Percentiles rank a stretch among this genome's conserved stretches.
These are phyloP conservation scores for Zopfochytrium polystomum DNA, from an alignment of 371 early-diverging fungal species.

Conservation along the genomic window DNA sequence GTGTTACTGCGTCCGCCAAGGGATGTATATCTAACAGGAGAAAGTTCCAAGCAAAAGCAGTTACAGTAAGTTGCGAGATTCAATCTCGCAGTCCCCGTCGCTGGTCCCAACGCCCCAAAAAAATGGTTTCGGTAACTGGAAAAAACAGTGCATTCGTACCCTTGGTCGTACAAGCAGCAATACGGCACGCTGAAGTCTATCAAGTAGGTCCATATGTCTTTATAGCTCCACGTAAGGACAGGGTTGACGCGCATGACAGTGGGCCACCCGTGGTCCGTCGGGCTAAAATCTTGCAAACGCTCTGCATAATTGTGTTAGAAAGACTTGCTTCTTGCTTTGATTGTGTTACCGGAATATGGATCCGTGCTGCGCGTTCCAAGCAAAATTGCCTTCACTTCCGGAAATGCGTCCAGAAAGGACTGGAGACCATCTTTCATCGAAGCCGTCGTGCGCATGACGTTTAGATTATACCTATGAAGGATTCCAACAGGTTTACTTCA, in stretches of 20 bases:
- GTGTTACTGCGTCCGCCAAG: slow-evolving; percentile 86
- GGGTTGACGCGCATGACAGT: slow-evolving; percentile 89
- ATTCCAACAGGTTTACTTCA: slow-evolving; percentile 2
- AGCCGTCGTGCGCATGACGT: slow-evolving; percentile 63
- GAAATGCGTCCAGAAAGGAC: slow-evolving; percentile 57
- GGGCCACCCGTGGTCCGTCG: slow-evolving; percentile 91
- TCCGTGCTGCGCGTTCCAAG: slow-evolving; percentile 91
- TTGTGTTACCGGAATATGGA: slow-evolving; percentile 71
- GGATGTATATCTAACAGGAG: slow-evolving; percentile 87
- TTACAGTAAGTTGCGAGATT: no score
- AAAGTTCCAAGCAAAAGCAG: no score
- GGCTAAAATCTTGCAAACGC: slow-evolving; percentile 56
- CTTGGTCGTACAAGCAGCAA: slow-evolving; percentile 86
- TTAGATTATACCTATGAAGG: slow-evolving; percentile 56
- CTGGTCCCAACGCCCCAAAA: no score
- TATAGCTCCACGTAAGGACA: slow-evolving; percentile 86
- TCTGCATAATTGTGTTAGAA: not conserved
- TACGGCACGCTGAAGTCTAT: slow-evolving; percentile 69
- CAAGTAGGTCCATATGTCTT: slow-evolving; percentile 83
- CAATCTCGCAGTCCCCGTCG: no score
- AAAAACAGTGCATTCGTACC: slow-evolving; percentile 47
- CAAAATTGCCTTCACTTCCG: slow-evolving; percentile 74
- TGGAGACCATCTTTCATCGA: slow-evolving; percentile 79
- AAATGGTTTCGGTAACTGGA: no score
- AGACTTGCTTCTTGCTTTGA: not conserved